Evolutionary conservation across 805 yeast species (phyloP).

Genomic region (Candida vaughaniae): DNA sequence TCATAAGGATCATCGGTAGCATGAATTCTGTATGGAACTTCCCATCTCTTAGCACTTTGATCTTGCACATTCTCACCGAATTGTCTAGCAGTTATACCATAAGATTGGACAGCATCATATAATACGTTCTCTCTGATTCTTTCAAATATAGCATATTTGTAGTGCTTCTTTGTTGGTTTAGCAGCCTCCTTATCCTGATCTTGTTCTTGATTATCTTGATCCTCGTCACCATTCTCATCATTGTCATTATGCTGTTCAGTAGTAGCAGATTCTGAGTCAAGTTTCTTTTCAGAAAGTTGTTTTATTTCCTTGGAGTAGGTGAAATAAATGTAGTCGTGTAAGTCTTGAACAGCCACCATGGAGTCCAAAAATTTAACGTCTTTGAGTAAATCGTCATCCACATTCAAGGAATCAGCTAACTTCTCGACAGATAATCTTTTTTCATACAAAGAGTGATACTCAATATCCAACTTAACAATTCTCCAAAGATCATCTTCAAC

Average conservation of each 20-base stretch:
- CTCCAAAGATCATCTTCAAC: conserved; percentile 91
- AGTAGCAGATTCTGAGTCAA: background rate
- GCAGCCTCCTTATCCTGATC: conserved; percentile 27
- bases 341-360: conserved; percentile 82
- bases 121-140: conserved; percentile 64
- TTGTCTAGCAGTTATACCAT: conserved; percentile 77
- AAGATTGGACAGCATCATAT: conserved; percentile 62
- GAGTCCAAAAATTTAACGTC: conserved; percentile 56
- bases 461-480: conserved; percentile 80
- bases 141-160: conserved; percentile 62
- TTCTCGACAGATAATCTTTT: conserved; percentile 65
- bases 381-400: conserved; percentile 57
- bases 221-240: background rate
- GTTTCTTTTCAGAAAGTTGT: conserved; percentile 31
- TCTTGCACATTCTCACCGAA: conserved; percentile 78
- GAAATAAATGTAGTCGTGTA: conserved; percentile 80
- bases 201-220: conserved; percentile 23
- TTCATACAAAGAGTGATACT: conserved; percentile 79
- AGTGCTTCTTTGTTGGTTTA: conserved; percentile 46
- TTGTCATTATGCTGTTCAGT: background rate
- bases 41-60: conserved; percentile 49
- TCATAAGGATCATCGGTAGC: conserved; percentile 66
- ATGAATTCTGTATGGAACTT: conserved; percentile 56
- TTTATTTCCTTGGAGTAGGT: conserved; percentile 59
- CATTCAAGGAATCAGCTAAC: conserved; percentile 51